Evolutionary conservation across 768 basidiomycete species (phyloP).

Genomic region (Dacryopinax spathularia): DNA sequence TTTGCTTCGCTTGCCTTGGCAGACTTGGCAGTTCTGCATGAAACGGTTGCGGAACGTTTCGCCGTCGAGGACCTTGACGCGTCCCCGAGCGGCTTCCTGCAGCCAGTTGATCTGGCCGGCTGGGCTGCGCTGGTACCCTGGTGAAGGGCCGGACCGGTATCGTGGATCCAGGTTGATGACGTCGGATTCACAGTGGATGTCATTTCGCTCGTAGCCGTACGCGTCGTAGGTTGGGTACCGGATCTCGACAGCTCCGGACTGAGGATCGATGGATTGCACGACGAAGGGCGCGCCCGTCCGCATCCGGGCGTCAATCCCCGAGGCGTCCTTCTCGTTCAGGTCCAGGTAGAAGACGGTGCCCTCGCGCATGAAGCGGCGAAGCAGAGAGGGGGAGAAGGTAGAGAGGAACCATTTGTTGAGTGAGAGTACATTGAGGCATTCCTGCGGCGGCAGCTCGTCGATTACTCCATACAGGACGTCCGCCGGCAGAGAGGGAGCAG

Average conservation of each 20-base stretch:
- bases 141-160: neutral
- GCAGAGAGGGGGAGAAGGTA: neutral
- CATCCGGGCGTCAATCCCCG: neutral
- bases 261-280: neutral
- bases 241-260: neutral
- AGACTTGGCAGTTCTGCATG: slow-evolving; percentile 4
- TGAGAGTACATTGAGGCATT: neutral
- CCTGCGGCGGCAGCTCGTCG: neutral
- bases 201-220: neutral
- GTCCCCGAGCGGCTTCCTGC: neutral
- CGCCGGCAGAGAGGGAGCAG: neutral
- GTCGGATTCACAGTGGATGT: slow-evolving; percentile 1
- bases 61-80: neutral
- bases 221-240: slow-evolving; percentile 1
- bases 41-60: neutral
- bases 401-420: slow-evolving; percentile 4
- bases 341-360: neutral
- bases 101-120: slow-evolving; percentile 1
- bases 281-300: neutral
- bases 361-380: slow-evolving; percentile 1
- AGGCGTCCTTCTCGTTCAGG: neutral
- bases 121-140: neutral
- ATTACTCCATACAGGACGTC: neutral
- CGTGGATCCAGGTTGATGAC: neutral
- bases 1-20: neutral